Evolutionary conservation across 371 early-diverging fungal species (phyloP), one percentile per base, ranked within the genome.

Genomic region (Rhizopus microsporus): DNA sequence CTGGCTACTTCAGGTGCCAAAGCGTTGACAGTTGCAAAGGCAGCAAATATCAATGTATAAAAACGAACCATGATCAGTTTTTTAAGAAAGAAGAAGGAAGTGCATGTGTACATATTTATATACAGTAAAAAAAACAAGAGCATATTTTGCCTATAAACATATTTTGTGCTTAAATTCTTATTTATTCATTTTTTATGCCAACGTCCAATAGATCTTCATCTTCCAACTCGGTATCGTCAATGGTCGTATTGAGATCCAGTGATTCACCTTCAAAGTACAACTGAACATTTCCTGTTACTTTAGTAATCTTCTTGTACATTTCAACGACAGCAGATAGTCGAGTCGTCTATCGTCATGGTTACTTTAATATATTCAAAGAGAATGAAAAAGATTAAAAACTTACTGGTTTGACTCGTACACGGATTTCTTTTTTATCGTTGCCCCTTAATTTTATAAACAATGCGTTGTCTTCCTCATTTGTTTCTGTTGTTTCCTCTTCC

Each of bases 191-290:
- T 59, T 44, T 47, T 35, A 57, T 56, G 30, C 47, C 40, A 6
- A 72, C 78, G 29, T 72, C 69, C 2, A 75, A n/a, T 40, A 78
- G 52, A 57, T 75, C 75, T 48, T 75, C 62, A 42, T 72, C 64
- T 48, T 78, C 78, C 43, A 75, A 52, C 7, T 75, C 75, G 0
- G 67, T 68, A 6, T 73, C 70, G 48, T 65, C 61, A 7, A 78
- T 53, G 3, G 56, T 59, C 13, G 42, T 38, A 33, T 62, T 49
- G 7, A 51, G 53, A 42, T 60, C 58, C 33, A 75, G 40, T 12
- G 30, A 57, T 38, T 74, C 75, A n/a, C 73, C 75, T 55, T 69
- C 75, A 56, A 73, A 71, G 8, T 60, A 68, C 7, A 73, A 49
- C 3, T 42, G 47, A 32, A 75, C 46, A 8, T 68, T 63, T 7